These are phyloP conservation scores for Penicillium pulvis DNA, from an alignment of 495 filamentous ascomycete genomes.

Conservation along the genomic window DNA sequence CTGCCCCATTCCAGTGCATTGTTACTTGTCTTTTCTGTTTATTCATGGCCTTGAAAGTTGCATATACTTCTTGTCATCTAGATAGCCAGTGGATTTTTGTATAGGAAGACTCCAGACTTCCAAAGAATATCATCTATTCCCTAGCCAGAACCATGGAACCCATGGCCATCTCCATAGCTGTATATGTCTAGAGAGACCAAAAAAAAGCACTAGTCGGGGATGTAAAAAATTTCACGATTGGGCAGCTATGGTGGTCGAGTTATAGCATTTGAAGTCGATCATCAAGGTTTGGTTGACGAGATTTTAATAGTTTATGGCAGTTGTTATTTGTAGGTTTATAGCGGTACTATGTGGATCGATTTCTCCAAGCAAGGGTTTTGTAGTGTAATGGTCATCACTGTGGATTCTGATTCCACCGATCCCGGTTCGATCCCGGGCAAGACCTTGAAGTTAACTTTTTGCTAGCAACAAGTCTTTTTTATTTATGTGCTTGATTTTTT, in stretches of 20 bases:
- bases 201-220: too few species aligned
- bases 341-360: background rate
- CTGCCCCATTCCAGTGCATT: background rate
- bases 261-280: too few species aligned
- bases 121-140: background rate
- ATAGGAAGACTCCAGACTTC: background rate
- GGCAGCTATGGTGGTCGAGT: too few species aligned
- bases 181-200: too few species aligned
- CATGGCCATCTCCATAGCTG: too few species aligned
- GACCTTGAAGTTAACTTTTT: constrained; percentile 18
- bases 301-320: too few species aligned
- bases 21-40: background rate
- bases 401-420: constrained; percentile 42
- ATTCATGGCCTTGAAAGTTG: background rate
- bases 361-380: constrained; percentile 6
- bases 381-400: constrained; percentile 31
- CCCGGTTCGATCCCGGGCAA: constrained; percentile 45
- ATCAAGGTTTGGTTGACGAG: too few species aligned
- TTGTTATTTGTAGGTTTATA: background rate
- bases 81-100: background rate
- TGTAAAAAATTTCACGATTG: too few species aligned
- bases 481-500: too few species aligned
- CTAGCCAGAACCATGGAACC: too few species aligned
- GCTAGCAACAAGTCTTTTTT: background rate
- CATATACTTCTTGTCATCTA: background rate